A percentile compares a stretch with the other conserved stretches of the same genome.
phyloP scores from a whole-genome alignment of 371 early-diverging fungal genomes.

The Syncephalastrum sp. region DNA sequence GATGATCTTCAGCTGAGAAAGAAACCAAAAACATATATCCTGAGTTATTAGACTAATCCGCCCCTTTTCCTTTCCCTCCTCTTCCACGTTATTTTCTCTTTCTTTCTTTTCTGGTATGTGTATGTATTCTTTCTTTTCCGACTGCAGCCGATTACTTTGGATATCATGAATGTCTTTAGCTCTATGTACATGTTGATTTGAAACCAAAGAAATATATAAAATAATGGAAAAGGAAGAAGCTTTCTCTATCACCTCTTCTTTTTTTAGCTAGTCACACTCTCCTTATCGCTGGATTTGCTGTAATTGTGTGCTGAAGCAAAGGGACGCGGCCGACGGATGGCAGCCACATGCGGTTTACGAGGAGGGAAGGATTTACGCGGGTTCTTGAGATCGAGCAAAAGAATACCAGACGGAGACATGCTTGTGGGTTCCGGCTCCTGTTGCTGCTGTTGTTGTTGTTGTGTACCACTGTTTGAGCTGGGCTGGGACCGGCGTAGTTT shows the following conservation, averaged over 20 bases:
- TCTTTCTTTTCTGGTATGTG: too few species aligned
- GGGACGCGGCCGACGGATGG: conserved; percentile 34
- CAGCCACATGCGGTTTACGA: conserved; percentile 32
- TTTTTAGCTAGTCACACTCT: too few species aligned
- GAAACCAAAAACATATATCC: background rate
- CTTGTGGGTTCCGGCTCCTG: conserved; percentile 20
- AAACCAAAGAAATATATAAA: too few species aligned
- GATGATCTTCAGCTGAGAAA: background rate
- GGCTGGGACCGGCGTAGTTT: conserved; percentile 19
- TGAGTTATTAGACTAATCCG: background rate
- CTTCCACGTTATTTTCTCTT: too few species aligned
- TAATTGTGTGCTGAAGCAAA: conserved; percentile 40
- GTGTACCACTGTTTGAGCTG: conserved; percentile 10
- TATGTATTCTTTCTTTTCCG: too few species aligned
- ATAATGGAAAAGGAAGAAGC: too few species aligned
- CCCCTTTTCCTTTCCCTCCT: too few species aligned
- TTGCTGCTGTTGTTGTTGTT: conserved; percentile 14
- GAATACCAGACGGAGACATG: conserved; percentile 44
- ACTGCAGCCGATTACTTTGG: too few species aligned
- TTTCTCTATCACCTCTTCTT: too few species aligned
- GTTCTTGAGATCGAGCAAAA: conserved; percentile 44
- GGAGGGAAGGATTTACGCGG: conserved; percentile 34
- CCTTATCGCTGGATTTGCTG: conserved; percentile 11
- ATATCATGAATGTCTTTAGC: too few species aligned
- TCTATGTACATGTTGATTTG: too few species aligned